Evolutionary conservation across 2,329 filamentous ascomycete genomes (phyloP), one percentile per base, ranked within the genome.

Genomic region (Aspergillus oerlinghausenensis): DNA sequence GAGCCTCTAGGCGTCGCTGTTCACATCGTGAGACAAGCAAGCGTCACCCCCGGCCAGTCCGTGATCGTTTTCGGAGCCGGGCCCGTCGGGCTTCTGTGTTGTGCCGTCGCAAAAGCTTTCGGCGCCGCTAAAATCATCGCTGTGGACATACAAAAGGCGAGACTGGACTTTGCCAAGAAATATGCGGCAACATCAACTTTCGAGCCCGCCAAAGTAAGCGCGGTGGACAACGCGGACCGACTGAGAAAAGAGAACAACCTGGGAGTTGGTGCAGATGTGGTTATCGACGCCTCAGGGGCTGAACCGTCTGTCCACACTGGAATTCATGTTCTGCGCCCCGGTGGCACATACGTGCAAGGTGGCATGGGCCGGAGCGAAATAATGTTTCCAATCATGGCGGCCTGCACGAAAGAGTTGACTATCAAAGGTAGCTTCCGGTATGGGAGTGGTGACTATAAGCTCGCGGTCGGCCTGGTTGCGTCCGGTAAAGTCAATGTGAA

Each of bases 351-450:
- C 67, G 87, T 95, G 8, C 91, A 95, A 77, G 90, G 87, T 58
- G 92, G 92, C 55, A 96, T 97, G 91, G 93, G 93, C 69, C 89
- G 88, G 71, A 75, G 85, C 42, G 90, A 96, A 68, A 92, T 97
- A 73, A 89, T 77, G 8, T 96, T 97, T 79, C 93, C 93, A 52
- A 96, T 97, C 72, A 89, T 93, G 84, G 88, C 89, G 4, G 81
- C 95, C 70, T 95, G 92, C 73, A 82, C 87, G 51, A 97, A 97
- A 79, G 93, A 97, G 79, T 80, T 96, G 52, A 95, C 87, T 10
- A 82, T 89, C 49, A 89, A 88, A 70, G 93, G 93, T 23, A 92
- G 88, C 60, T 97, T 97, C 82, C 85, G 93, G 42, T 97, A 97
- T 74, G 88, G 88, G 3, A 84, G 85, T 54, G 92, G 92, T 21